phyloP scores from a whole-genome alignment of 2,329 filamentous ascomycete species.

The Acarospora socialis region DNA sequence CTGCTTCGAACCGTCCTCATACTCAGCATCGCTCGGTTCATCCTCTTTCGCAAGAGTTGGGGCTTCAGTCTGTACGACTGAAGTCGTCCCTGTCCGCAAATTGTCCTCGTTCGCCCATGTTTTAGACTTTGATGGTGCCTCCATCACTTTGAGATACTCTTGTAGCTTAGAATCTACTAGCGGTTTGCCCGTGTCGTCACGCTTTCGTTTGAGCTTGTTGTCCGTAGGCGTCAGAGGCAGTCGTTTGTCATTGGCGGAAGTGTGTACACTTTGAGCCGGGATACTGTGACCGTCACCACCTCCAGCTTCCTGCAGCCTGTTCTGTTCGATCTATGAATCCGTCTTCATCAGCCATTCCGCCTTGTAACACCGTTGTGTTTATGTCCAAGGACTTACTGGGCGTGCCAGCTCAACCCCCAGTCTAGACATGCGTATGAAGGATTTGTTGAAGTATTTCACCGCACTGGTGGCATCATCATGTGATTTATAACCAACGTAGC shows the following conservation, averaged over 20 bases:
- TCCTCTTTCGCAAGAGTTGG: constrained; percentile 28
- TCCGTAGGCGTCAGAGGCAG: background rate
- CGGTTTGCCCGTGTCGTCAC: constrained; percentile 25
- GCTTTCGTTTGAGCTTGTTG: constrained; percentile 4
- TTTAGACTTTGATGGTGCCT: constrained; percentile 49
- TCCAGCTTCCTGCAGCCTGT: too few relatives aligned
- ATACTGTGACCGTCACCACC: too few relatives aligned
- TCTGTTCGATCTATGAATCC: constrained; percentile 22
- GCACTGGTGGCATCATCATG: constrained; percentile 66
- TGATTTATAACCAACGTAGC: constrained; percentile 86
- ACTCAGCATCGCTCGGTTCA: constrained; percentile 59
- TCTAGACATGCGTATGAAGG: constrained; percentile 91
- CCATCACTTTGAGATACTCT: constrained; percentile 77
- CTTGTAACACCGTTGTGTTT: too few relatives aligned
- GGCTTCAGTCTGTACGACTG: constrained; percentile 11
- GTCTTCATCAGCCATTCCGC: constrained; percentile 28
- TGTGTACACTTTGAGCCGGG: too few relatives aligned
- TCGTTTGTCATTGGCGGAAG: background rate
- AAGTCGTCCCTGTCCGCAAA: constrained; percentile 15
- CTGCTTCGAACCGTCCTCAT: constrained; percentile 46
- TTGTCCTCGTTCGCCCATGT: constrained; percentile 44
- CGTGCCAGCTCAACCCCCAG: constrained; percentile 79
- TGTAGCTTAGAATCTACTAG: constrained; percentile 65
- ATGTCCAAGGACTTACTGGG: constrained; percentile 43
- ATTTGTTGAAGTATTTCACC: constrained; percentile 88